Evolutionary conservation across 495 filamentous ascomycete species (phyloP).

Genomic region (Lophiotrema nucula): DNA sequence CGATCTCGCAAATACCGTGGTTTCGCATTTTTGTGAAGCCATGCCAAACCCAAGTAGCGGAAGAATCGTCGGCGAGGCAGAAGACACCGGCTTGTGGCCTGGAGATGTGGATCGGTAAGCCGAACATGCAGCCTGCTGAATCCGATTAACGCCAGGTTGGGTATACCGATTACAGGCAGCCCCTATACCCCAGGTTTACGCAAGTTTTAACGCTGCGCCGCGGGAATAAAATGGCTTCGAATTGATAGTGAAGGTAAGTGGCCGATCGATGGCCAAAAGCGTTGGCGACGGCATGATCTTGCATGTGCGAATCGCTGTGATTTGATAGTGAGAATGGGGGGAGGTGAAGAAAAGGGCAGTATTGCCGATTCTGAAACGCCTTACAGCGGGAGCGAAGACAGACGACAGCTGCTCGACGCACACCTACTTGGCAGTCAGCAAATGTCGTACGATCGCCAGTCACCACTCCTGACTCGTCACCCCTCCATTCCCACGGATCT

Average conservation of each 20-base stretch:
- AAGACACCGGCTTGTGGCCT: no score
- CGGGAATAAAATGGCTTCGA: not conserved
- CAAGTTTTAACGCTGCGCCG: no score
- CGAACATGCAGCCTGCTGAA: not conserved
- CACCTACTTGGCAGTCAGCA: slow-evolving; percentile 26
- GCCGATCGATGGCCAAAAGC: not conserved
- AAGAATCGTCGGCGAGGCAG: no score
- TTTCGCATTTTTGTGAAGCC: no score
- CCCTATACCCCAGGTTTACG: not conserved
- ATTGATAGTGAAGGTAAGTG: not conserved
- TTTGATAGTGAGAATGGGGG: not conserved
- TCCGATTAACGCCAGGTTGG: not conserved
- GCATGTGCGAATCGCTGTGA: no score
- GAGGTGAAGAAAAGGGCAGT: no score
- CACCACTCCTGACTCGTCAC: no score
- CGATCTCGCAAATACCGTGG: not conserved
- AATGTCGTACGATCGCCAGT: slow-evolving; percentile 24
- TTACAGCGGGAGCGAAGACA: slow-evolving; percentile 13
- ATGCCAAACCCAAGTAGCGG: no score
- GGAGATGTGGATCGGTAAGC: not conserved
- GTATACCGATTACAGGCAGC: not conserved
- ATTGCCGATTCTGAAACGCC: slow-evolving; percentile 18
- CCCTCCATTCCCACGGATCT: no score
- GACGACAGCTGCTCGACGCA: no score
- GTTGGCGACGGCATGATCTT: not conserved